Base-by-base conservation (phyloP, 1,139 yeast genomes). In the Sugiyamaella castrensis region DNA sequence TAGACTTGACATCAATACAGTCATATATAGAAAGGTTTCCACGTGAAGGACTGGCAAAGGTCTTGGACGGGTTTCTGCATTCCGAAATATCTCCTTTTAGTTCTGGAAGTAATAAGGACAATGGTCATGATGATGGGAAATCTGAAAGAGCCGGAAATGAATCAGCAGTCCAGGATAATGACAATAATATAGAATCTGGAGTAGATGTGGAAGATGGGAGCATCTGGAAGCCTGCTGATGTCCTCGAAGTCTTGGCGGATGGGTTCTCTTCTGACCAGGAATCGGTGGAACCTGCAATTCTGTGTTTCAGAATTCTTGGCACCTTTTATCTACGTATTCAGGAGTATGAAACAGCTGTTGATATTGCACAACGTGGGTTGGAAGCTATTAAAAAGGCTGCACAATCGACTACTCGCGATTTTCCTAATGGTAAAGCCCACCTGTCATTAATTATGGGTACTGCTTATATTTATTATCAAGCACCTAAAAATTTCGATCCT, bases 401-500 rank as follows among this genome's bases (percentile, higher is more conserved):
- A 31, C 67, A 78, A 44, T 66, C 70, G 11, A 68, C 78, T 2
- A 82, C 83, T 0, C 67, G 74, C 7, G 64, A 69, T 16, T 72
- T 86, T 42, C 62, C 64, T 1, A 70, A 81, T 53, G 73, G 89
- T 0, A 79, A 76, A 55, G 76, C 75, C 48, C 85, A 82, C 48
- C 69, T 87, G 26, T 72, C 84, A 24, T 76, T 89, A 43, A 74
- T 80, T 13, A 72, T 87, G 48, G 98, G 95, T 0, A 78, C 83
- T 1, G 77, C 86, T 0, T 87, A 88, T 61, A 87, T 95, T 0
- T 84, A 86, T 61, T 78, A 82, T 62, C 96, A 91, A 63, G 87
- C 96, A 0, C 98, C 98, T 5, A 88, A 88, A 65, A 86, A 91
- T 65, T 88, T 81, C 61, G 74, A 78, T 8, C 74, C 83, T 35